A percentile compares a stretch with the other conserved stretches of the same genome.
Conservation (phyloP, 2,329 filamentous ascomycete genomes). For the Blastomyces silverae region DNA sequence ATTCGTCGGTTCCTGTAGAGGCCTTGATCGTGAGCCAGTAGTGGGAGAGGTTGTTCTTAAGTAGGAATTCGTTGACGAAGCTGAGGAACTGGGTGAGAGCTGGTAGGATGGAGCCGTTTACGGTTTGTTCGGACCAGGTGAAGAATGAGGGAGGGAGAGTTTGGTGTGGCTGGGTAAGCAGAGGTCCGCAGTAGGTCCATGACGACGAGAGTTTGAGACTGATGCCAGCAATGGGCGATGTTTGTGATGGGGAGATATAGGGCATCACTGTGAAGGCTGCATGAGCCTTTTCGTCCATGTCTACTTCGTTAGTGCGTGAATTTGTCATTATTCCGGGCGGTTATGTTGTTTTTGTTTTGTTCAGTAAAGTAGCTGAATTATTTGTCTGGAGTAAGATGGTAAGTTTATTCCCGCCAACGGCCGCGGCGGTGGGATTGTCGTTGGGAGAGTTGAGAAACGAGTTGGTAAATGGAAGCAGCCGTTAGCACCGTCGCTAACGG, state of each 20-base stretch:
- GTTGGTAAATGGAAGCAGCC: neutral
- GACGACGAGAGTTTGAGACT: slow-evolving; percentile 27
- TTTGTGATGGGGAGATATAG: slow-evolving; percentile 14
- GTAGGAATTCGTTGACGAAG: slow-evolving; percentile 32
- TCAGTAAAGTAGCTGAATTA: neutral
- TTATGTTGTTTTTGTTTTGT: neutral
- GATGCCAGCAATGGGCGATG: slow-evolving; percentile 6
- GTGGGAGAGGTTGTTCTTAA: slow-evolving; percentile 32
- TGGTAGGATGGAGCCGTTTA: slow-evolving; percentile 33
- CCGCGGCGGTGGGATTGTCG: neutral
- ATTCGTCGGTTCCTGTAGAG: slow-evolving; percentile 40
- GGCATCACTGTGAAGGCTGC: slow-evolving; percentile 23
- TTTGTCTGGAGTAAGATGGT: neutral
- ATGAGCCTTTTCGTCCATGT: slow-evolving; percentile 21
- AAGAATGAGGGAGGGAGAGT: slow-evolving; percentile 34
- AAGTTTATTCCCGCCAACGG: neutral
- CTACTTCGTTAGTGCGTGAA: slow-evolving; percentile 6
- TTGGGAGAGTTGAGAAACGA: neutral
- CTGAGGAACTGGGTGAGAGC: slow-evolving; percentile 36
- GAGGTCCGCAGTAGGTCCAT: slow-evolving; percentile 44
- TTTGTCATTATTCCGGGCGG: neutral
- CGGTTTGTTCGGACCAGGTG: slow-evolving; percentile 35
- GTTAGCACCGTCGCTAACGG: neutral
- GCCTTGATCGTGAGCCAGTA: slow-evolving; percentile 48
- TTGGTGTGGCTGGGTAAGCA: slow-evolving; percentile 28